Conservation (phyloP, 192 early-diverging fungal genomes). For the Piromyces sp. region DNA sequence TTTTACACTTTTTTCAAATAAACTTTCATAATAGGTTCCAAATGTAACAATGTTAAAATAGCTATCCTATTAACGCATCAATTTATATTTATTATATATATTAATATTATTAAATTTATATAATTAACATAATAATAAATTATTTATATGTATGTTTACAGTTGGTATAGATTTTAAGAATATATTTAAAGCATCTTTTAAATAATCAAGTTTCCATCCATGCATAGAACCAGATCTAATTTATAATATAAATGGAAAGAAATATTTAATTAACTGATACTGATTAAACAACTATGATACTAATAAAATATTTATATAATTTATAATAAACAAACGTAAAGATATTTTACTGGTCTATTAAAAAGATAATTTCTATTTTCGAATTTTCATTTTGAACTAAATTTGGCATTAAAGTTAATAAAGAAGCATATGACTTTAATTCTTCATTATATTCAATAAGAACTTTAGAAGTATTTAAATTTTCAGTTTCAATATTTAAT, state of each 20-base stretch:
- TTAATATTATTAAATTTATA: not conserved
- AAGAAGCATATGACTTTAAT: slow-evolving; percentile 9
- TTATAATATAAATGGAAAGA: too few species aligned
- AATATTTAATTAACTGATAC: too few species aligned
- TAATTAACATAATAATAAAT: too few species aligned
- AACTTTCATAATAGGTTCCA: slow-evolving; percentile 7
- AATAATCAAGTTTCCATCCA: slow-evolving; percentile 16
- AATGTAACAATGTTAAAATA: slow-evolving; percentile 32
- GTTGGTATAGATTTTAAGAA: slow-evolving; percentile 26
- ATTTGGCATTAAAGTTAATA: slow-evolving; percentile 21
- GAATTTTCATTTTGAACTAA: slow-evolving; percentile 7
- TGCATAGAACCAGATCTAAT: slow-evolving; percentile 30
- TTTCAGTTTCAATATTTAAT: slow-evolving; percentile 11
- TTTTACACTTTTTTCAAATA: slow-evolving; percentile 15
- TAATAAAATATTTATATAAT: too few species aligned
- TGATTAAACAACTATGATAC: too few species aligned
- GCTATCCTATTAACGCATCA: not conserved
- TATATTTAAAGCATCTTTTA: slow-evolving; percentile 15
- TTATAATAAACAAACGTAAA: too few species aligned
- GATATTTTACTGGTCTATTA: slow-evolving; percentile 15
- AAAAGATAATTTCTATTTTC: slow-evolving; percentile 17
- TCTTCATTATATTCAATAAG: slow-evolving; percentile 14
- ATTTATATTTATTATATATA: too few species aligned
- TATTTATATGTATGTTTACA: too few species aligned
- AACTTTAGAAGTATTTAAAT: slow-evolving; percentile 13